Conservation (phyloP, 495 filamentous ascomycete genomes). For the Xylaria acuta region DNA sequence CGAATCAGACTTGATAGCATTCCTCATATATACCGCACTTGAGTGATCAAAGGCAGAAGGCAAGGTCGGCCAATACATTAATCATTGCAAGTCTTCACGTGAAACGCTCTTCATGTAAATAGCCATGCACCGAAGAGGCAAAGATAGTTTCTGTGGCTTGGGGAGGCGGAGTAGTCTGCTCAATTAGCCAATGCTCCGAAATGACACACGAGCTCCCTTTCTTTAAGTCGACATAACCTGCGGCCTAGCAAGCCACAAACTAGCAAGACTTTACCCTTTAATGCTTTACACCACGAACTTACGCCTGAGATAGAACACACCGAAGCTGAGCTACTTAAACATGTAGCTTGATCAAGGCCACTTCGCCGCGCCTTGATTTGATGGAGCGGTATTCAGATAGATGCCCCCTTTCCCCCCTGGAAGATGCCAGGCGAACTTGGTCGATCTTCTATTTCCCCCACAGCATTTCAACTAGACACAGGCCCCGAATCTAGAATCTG, state of each 20-base stretch:
- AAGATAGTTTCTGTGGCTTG: neutral
- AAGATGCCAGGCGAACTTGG: neutral
- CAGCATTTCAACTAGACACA: neutral
- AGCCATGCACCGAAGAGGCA: neutral
- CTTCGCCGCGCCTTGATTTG: neutral
- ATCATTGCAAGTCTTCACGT: neutral
- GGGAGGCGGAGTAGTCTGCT: neutral
- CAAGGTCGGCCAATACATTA: neutral
- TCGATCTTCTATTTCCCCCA: neutral
- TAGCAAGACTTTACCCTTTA: neutral
- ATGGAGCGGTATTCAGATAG: neutral
- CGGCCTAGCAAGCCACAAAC: neutral
- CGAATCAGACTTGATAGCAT: neutral
- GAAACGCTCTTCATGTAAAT: neutral
- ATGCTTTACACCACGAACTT: neutral
- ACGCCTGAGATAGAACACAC: neutral
- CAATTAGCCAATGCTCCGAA: neutral
- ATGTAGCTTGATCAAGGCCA: neutral
- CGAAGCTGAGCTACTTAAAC: neutral
- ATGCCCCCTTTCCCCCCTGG: neutral
- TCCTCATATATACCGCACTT: neutral
- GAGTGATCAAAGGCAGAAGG: neutral
- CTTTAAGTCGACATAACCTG: neutral
- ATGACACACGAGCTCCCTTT: neutral
- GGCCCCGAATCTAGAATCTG: neutral